Evolutionary conservation across 495 filamentous ascomycete species (phyloP), one percentile per base, ranked within the genome.

Genomic region (Podospora pseudopauciseta): DNA sequence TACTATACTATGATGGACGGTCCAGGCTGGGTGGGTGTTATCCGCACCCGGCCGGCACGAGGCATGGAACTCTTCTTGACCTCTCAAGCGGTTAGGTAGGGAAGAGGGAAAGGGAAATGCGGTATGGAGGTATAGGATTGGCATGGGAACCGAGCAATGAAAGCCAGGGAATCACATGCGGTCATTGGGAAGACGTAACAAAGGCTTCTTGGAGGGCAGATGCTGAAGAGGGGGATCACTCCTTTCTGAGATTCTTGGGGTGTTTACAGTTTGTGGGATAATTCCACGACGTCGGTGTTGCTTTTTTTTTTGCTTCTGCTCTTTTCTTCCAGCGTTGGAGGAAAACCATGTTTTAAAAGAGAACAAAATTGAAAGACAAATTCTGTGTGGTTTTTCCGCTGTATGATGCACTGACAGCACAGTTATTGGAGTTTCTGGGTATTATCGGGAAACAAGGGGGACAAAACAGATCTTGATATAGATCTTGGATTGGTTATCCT

Each of bases 341-440:
- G 55, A 58, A 20, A 58, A 32, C 55, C 55, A 20, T 58, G 55
- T 58, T 58, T 58, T 58, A 58, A 58, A 58, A 58, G 55, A 58
- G 18, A 19, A 71, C 65, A 54, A 70, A 66, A 66, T 71, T 76
- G 76, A 64, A 72, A 63, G 76, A 77, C 75, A 76, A 67, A 72
- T 49, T 49, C 0, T 49, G 39, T 49, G 39, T 49, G 9, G 39
- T 49, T 49, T 49, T 49, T 49, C 15, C 39, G 39, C 39, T 49
- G 39, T 49, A 13, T 49, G 9, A 9, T 49, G 39, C 39, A 49
- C 39, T 49, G 39, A 49, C 39, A 49, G 39, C 7, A 49, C 39
- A 18, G 39, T 49, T 11, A 49, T 18, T 49, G 39, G 39, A 49
- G 39, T 49, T 49, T 49, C 18, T 49, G 13, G 39, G 39, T 49